phyloP scores from a whole-genome alignment of 1,139 yeast species.

The Kodamaea ohmeri region DNA sequence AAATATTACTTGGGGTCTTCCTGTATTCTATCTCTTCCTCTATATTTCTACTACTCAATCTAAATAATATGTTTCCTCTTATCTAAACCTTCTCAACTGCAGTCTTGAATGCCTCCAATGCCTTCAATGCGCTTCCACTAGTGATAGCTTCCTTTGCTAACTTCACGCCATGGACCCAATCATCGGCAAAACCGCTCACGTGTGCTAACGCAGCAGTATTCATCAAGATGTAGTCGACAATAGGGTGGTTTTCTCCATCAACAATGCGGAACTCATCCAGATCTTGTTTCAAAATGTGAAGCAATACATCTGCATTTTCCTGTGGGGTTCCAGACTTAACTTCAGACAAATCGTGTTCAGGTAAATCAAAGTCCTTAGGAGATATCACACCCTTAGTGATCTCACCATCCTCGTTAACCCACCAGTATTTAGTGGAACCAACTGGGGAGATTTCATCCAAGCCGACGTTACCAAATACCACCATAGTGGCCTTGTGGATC shows the following conservation, averaged over 20 bases:
- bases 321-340: slow-evolving; percentile 86
- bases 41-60: no score
- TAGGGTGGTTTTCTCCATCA: slow-evolving; percentile 46
- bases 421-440: slow-evolving; percentile 81
- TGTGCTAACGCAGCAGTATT: slow-evolving; percentile 87
- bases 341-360: slow-evolving; percentile 62
- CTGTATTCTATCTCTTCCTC: no score
- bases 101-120: slow-evolving; percentile 56
- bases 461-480: slow-evolving; percentile 89
- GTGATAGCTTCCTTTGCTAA: slow-evolving; percentile 67
- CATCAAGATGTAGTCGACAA: slow-evolving; percentile 82
- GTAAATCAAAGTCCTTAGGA: slow-evolving; percentile 76
- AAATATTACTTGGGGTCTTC: no score
- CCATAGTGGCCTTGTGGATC: slow-evolving; percentile 60
- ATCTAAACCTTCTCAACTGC: slow-evolving; percentile 27
- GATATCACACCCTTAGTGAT: slow-evolving; percentile 38
- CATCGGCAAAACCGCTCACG: slow-evolving; percentile 61
- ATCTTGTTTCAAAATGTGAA: slow-evolving; percentile 57
- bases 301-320: slow-evolving; percentile 70
- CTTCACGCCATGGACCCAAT: slow-evolving; percentile 76
- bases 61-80: no score
- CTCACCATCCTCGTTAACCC: slow-evolving; percentile 47
- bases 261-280: slow-evolving; percentile 35
- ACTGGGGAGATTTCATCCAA: slow-evolving; percentile 91
- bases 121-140: slow-evolving; percentile 61